Percentiles rank a stretch among this genome's conserved stretches.
These are phyloP conservation scores for Pythium phragmiticola DNA, from an alignment of 352 stramenopile genomes.

Conservation along the genomic window DNA sequence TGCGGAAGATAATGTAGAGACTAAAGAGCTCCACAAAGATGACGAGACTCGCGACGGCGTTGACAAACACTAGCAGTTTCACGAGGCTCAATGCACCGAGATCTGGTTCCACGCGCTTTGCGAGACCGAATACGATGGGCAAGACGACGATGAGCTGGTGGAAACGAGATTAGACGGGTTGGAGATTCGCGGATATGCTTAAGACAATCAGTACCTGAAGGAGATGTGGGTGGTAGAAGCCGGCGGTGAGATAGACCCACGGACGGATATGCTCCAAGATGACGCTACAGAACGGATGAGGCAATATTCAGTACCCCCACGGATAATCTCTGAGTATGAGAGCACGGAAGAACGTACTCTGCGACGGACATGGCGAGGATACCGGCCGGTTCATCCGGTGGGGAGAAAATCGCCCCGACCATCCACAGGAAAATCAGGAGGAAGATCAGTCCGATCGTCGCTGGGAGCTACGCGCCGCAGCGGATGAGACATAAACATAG, in stretches of 20 bases:
- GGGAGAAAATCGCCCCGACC: slow-evolving; percentile 71
- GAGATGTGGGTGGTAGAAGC: slow-evolving; percentile 83
- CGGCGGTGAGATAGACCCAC: slow-evolving; percentile 83
- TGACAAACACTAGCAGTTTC: slow-evolving; percentile 74
- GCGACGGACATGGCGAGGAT: slow-evolving; percentile 77
- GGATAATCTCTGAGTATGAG: not conserved
- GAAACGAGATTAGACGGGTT: not conserved
- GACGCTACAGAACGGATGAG: slow-evolving; percentile 36
- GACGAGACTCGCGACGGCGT: slow-evolving; percentile 62
- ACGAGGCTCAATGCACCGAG: slow-evolving; percentile 60
- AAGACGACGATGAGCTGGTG: slow-evolving; percentile 65
- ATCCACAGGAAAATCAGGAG: slow-evolving; percentile 68
- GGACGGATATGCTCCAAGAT: slow-evolving; percentile 85
- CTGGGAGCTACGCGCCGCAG: slow-evolving; percentile 47
- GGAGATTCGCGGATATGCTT: not conserved
- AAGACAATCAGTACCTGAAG: slow-evolving; percentile 43
- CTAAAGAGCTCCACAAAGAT: slow-evolving; percentile 81
- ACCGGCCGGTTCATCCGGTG: slow-evolving; percentile 58
- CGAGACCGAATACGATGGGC: slow-evolving; percentile 60
- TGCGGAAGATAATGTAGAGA: slow-evolving; percentile 81
- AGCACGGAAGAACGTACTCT: slow-evolving; percentile 28
- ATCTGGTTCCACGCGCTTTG: slow-evolving; percentile 76
- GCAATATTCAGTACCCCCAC: not conserved
- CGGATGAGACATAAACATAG: not conserved
- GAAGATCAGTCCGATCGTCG: slow-evolving; percentile 62